Conservation (phyloP, 2,329 filamentous ascomycete genomes). For the Scortechinia acanthostroma region DNA sequence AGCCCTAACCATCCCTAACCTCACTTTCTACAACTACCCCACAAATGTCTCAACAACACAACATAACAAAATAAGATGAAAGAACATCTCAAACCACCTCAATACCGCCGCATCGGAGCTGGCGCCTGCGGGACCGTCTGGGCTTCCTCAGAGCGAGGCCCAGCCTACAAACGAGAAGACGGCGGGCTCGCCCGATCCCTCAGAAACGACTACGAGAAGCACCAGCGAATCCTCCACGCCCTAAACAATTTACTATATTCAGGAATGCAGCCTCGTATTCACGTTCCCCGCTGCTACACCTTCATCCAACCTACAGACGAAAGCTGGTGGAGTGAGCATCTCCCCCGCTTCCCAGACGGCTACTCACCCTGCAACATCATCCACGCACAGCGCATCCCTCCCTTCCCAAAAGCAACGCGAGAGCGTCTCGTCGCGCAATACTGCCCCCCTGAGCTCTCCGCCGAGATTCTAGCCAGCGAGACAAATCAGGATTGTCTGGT, state of each 20-base stretch:
- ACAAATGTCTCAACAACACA: too few relatives aligned
- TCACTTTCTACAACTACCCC: too few relatives aligned
- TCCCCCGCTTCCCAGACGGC: neutral
- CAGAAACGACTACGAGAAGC: neutral
- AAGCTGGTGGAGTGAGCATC: neutral
- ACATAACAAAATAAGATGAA: too few relatives aligned
- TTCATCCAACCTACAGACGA: neutral
- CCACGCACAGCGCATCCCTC: neutral
- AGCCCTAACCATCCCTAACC: too few relatives aligned
- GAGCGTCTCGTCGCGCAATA: neutral
- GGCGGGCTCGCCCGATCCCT: neutral
- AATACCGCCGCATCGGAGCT: neutral
- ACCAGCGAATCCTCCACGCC: neutral
- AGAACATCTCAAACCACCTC: too few relatives aligned
- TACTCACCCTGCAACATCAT: neutral
- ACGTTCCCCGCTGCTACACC: neutral
- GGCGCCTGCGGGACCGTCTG: neutral
- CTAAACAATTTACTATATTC: neutral
- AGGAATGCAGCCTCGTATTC: too few relatives aligned
- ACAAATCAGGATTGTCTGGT: neutral
- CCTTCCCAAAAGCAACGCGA: neutral
- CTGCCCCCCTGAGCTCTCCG: neutral
- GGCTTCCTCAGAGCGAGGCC: neutral
- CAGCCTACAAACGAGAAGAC: neutral
- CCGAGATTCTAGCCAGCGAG: neutral